Evolutionary conservation across 1,284 basidiomycete genomes (phyloP).

Genomic region (Cryptococcus jaspeensis): DNA sequence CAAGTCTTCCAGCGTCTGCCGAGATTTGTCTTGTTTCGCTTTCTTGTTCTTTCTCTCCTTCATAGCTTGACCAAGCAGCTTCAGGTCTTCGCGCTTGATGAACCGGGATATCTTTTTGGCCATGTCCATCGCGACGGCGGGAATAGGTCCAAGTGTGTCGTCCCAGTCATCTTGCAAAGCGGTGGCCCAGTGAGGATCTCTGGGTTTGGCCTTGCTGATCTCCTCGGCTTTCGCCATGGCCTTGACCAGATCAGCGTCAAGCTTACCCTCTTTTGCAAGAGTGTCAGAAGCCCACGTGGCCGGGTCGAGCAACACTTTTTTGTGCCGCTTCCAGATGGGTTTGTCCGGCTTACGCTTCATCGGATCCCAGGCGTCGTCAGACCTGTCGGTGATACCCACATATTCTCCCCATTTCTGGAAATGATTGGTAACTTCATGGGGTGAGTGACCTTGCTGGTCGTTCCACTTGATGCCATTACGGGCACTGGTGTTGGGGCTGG

Average conservation of each 20-base stretch:
- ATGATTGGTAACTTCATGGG: slow-evolving; percentile 11
- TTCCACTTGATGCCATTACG: slow-evolving; percentile 7
- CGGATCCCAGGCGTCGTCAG: too few species aligned
- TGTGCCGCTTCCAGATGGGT: neutral
- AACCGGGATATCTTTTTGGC: neutral
- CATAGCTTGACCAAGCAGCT: neutral
- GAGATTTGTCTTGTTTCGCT: slow-evolving; percentile 4
- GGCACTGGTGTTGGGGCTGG: slow-evolving; percentile 7
- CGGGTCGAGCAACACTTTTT: neutral
- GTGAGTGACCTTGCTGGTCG: slow-evolving; percentile 12
- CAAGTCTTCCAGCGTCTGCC: neutral
- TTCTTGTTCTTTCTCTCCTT: neutral
- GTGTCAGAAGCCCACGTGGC: neutral
- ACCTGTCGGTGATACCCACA: slow-evolving; percentile 8
- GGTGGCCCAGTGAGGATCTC: slow-evolving; percentile 4
- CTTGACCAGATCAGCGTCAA: slow-evolving; percentile 3
- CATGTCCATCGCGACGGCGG: slow-evolving; percentile 8
- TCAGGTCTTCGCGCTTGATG: slow-evolving; percentile 6
- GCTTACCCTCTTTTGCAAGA: neutral
- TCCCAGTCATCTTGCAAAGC: slow-evolving; percentile 19
- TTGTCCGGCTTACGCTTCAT: neutral
- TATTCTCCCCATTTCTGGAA: slow-evolving; percentile 10
- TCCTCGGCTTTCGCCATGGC: slow-evolving; percentile 13
- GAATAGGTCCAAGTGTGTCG: slow-evolving; percentile 11
- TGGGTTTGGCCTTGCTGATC: slow-evolving; percentile 6